Conservation (phyloP, 2,329 filamentous ascomycete genomes). For the Neofusicoccum sp. region DNA sequence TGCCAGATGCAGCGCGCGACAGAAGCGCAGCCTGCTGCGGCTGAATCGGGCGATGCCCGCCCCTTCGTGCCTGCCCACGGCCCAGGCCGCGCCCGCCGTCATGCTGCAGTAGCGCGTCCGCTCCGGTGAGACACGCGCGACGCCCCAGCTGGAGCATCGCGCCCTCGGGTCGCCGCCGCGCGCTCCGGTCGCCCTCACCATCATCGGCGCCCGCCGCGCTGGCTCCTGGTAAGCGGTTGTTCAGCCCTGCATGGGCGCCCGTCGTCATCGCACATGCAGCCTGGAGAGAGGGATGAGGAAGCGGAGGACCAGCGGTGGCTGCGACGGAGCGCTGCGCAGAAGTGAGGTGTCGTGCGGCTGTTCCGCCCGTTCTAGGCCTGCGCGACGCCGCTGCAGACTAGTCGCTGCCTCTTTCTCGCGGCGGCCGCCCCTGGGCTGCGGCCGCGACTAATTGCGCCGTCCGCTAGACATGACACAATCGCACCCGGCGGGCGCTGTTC, state of each 20-base stretch:
- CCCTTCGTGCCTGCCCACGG: too few species aligned
- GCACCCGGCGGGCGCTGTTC: background rate
- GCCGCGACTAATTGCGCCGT: background rate
- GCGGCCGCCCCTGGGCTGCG: background rate
- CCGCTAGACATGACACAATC: background rate
- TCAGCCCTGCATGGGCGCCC: constrained; percentile 6
- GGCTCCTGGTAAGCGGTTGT: background rate
- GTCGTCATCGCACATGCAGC: constrained; percentile 11
- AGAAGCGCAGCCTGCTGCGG: background rate
- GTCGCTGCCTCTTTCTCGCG: constrained; percentile 3
- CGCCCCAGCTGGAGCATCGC: too few species aligned
- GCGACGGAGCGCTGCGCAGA: background rate
- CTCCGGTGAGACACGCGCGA: background rate
- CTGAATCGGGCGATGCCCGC: constrained; percentile 11
- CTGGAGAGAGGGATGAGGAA: background rate
- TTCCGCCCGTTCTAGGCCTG: constrained; percentile 4
- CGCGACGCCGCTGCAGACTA: background rate
- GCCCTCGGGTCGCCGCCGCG: too few species aligned
- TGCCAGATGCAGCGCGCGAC: constrained; percentile 5
- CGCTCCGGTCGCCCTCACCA: background rate
- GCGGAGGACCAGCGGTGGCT: background rate
- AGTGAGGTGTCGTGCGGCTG: background rate
- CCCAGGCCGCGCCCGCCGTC: background rate
- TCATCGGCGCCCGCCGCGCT: constrained; percentile 1
- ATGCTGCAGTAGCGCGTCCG: constrained; percentile 5